Evolutionary conservation across 1,284 basidiomycete genomes (phyloP).

Genomic region (Pseudozyma flocculosa): DNA sequence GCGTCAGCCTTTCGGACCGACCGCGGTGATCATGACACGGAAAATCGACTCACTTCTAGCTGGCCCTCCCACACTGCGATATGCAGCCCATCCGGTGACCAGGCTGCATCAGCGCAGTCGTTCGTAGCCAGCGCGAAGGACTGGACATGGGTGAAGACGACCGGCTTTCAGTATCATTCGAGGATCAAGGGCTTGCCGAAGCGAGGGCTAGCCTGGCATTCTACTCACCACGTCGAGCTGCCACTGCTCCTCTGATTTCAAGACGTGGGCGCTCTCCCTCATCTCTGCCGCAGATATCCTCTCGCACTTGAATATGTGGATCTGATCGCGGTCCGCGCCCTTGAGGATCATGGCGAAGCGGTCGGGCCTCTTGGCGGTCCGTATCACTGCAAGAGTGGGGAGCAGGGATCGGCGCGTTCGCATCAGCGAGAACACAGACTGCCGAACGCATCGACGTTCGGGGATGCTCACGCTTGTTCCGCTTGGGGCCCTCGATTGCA

Average conservation of each 20-base stretch:
- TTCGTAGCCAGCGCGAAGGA: conserved; percentile 78
- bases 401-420: too few species aligned
- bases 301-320: conserved; percentile 22
- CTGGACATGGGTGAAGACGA: too few species aligned
- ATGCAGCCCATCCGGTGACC: conserved; percentile 78
- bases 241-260: conserved; percentile 22
- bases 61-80: conserved; percentile 77
- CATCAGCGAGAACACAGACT: too few species aligned
- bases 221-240: conserved; percentile 10
- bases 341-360: conserved; percentile 28
- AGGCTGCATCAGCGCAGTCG: conserved; percentile 71
- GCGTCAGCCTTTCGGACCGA: too few species aligned
- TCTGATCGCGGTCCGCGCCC: conserved; percentile 20
- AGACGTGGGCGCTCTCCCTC: conserved; percentile 13
- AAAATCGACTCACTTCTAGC: conserved; percentile 1
- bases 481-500: conserved; percentile 33
- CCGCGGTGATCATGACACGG: too few species aligned
- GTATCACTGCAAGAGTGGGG: conserved; percentile 1
- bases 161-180: too few species aligned
- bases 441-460: too few species aligned
- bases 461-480: conserved; percentile 13
- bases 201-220: too few species aligned
- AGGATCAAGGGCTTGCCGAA: too few species aligned
- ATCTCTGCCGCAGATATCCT: conserved; percentile 10
- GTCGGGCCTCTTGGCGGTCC: conserved; percentile 22